Evolutionary conservation across 768 basidiomycete species (phyloP), one percentile per base, ranked within the genome.

Genomic region (Gelatoporia subvermispora): DNA sequence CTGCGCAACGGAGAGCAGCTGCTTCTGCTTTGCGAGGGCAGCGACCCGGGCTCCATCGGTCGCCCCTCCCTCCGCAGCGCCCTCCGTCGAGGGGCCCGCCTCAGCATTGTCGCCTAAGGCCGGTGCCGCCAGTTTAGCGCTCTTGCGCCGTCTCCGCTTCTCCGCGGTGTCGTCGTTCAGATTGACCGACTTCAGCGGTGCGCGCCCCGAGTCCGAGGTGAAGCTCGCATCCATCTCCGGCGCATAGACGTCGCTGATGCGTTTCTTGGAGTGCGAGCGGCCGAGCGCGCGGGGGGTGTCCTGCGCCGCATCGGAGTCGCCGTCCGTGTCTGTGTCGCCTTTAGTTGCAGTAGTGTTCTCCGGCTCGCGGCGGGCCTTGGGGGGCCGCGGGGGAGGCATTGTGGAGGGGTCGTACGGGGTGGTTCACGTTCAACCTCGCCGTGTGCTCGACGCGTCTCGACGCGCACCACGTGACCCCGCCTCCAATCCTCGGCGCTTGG

Each of bases 131-230:
- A 81, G 65, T 65, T 84, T 89, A 20, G 77, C 81, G 60, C 86
- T 91, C 73, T 88, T 89, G 59, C 92, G 70, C 47, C 92, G 70
- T 48, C 83, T 75, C 42, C 91, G 78, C 64, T 91, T 92, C 72
- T 94, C 92, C 0, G 90, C 90, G 2, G 77, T 78, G 67, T 93
- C 92, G 61, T 93, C 91, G 65, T 93, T 94, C 37, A 81, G 67
- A 54, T 69, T 74, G 43, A 72, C 71, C 18, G 66, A 70, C 60
- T 74, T 76, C 40, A 63, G 55, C 10, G 64, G 61, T 9, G 52
- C 52, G 23, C 65, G 61, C 35, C 68, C 65, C 3, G 63, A 39
- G 35, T 74, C 60, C 15, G 63, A 59, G 4, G 58, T 55, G 47
- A 72, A 72, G 31, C 69, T 70, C 35, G 58, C 60, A 43, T 69